Base-by-base conservation (phyloP, 1,139 yeast genomes). In the Magnusiomyces tetraspermus region DNA sequence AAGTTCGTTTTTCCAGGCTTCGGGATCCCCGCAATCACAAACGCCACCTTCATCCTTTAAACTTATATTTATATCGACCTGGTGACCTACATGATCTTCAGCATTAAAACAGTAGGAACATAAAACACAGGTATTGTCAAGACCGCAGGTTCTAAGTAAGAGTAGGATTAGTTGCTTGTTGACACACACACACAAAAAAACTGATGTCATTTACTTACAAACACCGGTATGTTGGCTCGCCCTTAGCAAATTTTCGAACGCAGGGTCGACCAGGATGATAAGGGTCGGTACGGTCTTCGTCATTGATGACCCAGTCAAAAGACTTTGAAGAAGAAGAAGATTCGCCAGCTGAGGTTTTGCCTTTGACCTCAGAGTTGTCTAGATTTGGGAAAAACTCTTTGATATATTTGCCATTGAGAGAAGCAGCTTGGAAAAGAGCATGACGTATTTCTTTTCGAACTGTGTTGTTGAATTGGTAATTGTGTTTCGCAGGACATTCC, bases 11-110 rank as follows among this genome's bases (percentile, higher is more conserved):
- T 72, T 76, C 82, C 95, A 90, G 0, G 96, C 95, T 57, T 83
- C 87, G 0, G 78, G 75, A 64, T 92, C 96, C 1, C 97, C 97
- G 70, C 97, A 92, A 65, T 92, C 97, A 66, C 97, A 92, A 4
- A 89, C 89, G 0, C 97, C 97, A 3, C 96, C 96, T 58, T 83
- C 85, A 56, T 88, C 95, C 51, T 92, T 72, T 53, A 79, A 82
- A 52, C 90, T 83, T 15, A 88, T 81, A 43, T 82, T 77, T 17
- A 85, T 79, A 52, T 83, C 81, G 15, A 86, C 84, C 46, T 82
- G 79, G 66, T 92, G 98, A 50, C 82, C 95, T 36, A 67, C 65
- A 67, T 92, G 98, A 54, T 76, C 75, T 3, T 79, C 81, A 2
- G 82, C 80, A 53, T 81, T 79, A 68, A 75, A 92, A 65, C 98